These are phyloP conservation scores for Dothideomycetes sp. DNA, from an alignment of 2,329 filamentous ascomycete species.

Conservation along the genomic window DNA sequence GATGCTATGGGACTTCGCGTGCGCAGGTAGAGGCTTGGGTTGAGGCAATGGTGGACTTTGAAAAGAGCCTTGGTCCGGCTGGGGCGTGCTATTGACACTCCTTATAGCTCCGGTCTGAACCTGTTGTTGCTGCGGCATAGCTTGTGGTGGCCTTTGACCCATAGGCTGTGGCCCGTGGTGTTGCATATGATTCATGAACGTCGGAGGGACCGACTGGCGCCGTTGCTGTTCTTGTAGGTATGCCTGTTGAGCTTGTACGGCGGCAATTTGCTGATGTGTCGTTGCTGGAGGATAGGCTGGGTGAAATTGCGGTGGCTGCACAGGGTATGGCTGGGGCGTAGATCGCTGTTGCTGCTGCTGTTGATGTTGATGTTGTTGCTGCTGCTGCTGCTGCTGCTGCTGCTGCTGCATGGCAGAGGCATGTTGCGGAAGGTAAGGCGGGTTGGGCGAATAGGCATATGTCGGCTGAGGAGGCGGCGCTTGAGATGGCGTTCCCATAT, in stretches of 20 bases:
- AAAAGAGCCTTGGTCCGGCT: slow-evolving; percentile 42
- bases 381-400: too few species aligned
- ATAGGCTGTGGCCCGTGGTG: slow-evolving; percentile 48
- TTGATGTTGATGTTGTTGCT: too few species aligned
- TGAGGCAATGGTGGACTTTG: slow-evolving; percentile 45
- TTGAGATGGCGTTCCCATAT: slow-evolving; percentile 38
- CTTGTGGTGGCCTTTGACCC: slow-evolving; percentile 43
- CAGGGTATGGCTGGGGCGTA: slow-evolving; percentile 25
- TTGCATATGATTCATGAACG: slow-evolving; percentile 33
- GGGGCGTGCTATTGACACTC: slow-evolving; percentile 33
- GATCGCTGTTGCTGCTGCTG: too few species aligned
- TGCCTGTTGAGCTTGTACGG: slow-evolving; percentile 33
- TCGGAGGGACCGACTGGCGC: slow-evolving; percentile 56
- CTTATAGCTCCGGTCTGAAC: slow-evolving; percentile 8
- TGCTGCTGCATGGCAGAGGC: slow-evolving; percentile 39
- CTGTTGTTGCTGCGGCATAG: slow-evolving; percentile 35
- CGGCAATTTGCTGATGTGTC: slow-evolving; percentile 9
- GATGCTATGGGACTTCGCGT: slow-evolving; percentile 72
- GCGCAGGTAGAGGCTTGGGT: slow-evolving; percentile 50
- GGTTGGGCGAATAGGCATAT: slow-evolving; percentile 77
- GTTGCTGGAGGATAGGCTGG: slow-evolving; percentile 12
- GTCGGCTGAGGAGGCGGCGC: slow-evolving; percentile 47
- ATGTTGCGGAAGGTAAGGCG: slow-evolving; percentile 55
- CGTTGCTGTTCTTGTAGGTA: slow-evolving; percentile 69
- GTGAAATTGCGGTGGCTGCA: slow-evolving; percentile 28